Evolutionary conservation across 139 green algal species (phyloP).

Genomic region (Chlorella vulgaris): DNA sequence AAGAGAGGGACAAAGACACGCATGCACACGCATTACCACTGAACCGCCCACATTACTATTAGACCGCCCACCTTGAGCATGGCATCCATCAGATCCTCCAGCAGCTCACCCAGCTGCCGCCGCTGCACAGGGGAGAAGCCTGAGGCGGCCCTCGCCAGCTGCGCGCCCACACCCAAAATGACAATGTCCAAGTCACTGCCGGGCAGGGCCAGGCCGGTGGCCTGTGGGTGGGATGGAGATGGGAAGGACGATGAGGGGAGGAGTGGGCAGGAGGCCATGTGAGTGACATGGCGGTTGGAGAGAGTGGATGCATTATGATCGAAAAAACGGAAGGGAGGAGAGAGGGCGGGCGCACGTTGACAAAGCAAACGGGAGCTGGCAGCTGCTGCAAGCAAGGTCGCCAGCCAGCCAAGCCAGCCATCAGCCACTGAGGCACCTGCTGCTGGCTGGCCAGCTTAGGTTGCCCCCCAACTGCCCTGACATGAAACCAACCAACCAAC

Average conservation of each 20-base stretch:
- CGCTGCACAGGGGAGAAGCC: constrained; percentile 44
- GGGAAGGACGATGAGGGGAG: neutral
- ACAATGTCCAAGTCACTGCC: constrained; percentile 80
- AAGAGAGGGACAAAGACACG: no score
- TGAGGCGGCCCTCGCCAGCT: constrained; percentile 37
- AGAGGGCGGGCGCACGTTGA: no score
- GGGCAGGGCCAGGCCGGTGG: constrained; percentile 69
- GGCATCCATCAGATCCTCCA: constrained; percentile 47
- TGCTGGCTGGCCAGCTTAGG: no score
- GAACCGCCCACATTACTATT: neutral
- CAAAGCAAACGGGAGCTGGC: no score
- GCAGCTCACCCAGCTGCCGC: constrained; percentile 21
- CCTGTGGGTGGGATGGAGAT: constrained; percentile 28
- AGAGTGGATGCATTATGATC: no score
- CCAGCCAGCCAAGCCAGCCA: no score
- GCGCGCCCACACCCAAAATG: constrained; percentile 50
- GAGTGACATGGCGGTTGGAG: no score
- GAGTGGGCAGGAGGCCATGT: neutral
- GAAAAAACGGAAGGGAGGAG: no score
- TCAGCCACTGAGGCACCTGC: no score
- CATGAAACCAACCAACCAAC: no score
- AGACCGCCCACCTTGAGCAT: constrained; percentile 11
- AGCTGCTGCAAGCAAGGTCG: no score
- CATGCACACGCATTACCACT: neutral
- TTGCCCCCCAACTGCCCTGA: no score